These are phyloP conservation scores for Xylaria nigripes DNA, from an alignment of 495 filamentous ascomycete species.

Conservation along the genomic window DNA sequence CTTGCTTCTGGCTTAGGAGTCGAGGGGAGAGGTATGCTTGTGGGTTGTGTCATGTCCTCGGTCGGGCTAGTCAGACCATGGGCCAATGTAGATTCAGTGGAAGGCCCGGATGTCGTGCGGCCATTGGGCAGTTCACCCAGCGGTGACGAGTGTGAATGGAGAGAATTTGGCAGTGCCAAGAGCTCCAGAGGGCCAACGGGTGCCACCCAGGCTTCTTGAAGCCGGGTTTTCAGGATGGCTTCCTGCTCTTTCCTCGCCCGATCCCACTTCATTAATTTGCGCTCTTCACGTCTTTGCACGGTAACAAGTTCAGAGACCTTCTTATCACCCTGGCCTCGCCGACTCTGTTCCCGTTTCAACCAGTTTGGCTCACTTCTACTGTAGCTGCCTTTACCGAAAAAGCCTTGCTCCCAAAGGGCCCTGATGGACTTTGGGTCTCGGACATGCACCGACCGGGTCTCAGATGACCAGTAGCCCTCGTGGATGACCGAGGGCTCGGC, in stretches of 20 bases:
- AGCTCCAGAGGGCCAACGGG: constrained; percentile 32
- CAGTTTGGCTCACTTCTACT: constrained; percentile 92
- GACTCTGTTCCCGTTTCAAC: constrained; percentile 72
- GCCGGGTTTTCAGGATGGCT: constrained; percentile 55
- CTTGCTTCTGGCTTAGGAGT: background rate
- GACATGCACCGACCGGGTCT: constrained; percentile 78
- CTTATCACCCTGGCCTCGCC: constrained; percentile 49
- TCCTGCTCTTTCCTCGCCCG: constrained; percentile 77
- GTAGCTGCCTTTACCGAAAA: constrained; percentile 88
- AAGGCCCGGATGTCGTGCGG: background rate
- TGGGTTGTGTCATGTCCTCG: background rate
- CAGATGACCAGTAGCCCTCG: constrained; percentile 64
- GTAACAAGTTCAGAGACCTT: constrained; percentile 69
- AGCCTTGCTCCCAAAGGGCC: constrained; percentile 88
- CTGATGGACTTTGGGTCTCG: constrained; percentile 64
- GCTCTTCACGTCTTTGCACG: constrained; percentile 65
- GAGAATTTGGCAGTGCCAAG: constrained; percentile 32
- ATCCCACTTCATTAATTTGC: constrained; percentile 78
- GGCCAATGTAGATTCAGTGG: background rate
- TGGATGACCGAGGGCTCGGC: constrained; percentile 61
- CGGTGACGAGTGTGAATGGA: constrained; percentile 3
- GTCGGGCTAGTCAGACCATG: background rate
- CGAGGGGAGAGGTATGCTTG: background rate
- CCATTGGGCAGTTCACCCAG: background rate
- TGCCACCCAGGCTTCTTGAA: constrained; percentile 21